Evolutionary conservation across 257 asterid species (phyloP).

Genomic region (Apocynum venetum): DNA sequence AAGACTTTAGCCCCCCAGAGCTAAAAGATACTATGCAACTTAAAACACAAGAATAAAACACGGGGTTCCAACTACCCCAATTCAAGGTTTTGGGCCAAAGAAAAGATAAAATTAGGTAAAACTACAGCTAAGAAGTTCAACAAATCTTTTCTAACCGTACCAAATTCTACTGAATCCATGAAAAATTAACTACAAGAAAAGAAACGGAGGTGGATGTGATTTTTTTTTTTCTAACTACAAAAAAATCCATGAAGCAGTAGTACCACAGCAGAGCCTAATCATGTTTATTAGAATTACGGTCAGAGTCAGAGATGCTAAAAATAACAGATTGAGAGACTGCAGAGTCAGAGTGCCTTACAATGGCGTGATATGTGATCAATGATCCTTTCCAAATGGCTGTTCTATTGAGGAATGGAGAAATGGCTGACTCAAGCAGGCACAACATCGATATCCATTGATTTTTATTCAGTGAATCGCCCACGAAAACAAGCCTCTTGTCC

Average conservation of each 20-base stretch:
- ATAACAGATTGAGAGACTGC: constrained; percentile 19
- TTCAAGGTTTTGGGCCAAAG: neutral
- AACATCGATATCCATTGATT: constrained; percentile 95
- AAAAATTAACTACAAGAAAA: neutral
- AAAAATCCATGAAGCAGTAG: too few species aligned
- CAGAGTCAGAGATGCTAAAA: neutral
- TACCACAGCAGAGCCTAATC: too few species aligned
- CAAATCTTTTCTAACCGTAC: neutral
- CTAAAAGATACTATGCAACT: neutral
- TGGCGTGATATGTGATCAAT: constrained; percentile 78
- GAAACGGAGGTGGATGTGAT: neutral
- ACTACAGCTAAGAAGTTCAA: neutral
- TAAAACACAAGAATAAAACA: neutral
- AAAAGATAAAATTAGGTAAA: constrained; percentile 6
- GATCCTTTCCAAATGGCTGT: constrained; percentile 66
- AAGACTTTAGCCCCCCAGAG: neutral
- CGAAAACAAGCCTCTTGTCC: constrained; percentile 75
- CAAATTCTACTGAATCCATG: neutral
- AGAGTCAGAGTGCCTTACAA: constrained; percentile 32
- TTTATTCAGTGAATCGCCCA: constrained; percentile 85
- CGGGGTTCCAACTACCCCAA: neutral
- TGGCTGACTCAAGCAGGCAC: constrained; percentile 67
- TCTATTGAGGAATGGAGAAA: constrained; percentile 41
- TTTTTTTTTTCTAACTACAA: too few species aligned
- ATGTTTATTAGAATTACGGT: too few species aligned